Conservation (phyloP, 495 filamentous ascomycete species). For the Podospora pseudoanserina region DNA sequence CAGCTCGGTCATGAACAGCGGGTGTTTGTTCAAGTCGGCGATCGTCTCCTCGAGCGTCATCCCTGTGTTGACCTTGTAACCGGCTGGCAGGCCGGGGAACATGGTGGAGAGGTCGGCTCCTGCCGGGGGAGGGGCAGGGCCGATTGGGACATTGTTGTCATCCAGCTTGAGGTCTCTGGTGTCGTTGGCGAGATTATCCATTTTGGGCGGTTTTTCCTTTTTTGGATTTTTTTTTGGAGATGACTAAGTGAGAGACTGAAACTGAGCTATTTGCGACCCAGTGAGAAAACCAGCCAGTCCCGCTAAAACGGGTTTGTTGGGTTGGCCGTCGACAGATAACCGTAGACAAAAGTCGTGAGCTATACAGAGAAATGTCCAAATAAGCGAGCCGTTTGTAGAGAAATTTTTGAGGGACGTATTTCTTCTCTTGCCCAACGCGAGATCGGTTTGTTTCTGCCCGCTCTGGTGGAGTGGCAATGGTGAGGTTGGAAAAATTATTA, state of each 20-base stretch:
- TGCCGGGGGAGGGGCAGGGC: not conserved
- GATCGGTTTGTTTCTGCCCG: not conserved
- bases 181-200: slow-evolving; percentile 19
- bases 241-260: not conserved
- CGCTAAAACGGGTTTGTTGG: not conserved
- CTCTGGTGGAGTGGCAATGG: slow-evolving; percentile 2
- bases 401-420: not conserved
- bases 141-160: slow-evolving; percentile 19
- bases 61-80: slow-evolving; percentile 50
- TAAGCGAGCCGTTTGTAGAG: not conserved
- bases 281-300: not conserved
- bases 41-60: slow-evolving; percentile 69
- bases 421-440: not conserved
- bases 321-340: not conserved
- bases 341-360: not conserved
- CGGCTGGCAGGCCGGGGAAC: slow-evolving; percentile 53
- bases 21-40: slow-evolving; percentile 71
- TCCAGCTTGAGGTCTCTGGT: slow-evolving; percentile 14
- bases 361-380: too few species aligned
- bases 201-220: not conserved
- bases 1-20: slow-evolving; percentile 92
- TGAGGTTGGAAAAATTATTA: not conserved
- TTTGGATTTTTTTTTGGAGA: not conserved
- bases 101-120: slow-evolving; percentile 21
- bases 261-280: not conserved